Evolutionary conservation across 176 grass and related monocot genomes (phyloP).

Genomic region (Phyllostachys edulis): DNA sequence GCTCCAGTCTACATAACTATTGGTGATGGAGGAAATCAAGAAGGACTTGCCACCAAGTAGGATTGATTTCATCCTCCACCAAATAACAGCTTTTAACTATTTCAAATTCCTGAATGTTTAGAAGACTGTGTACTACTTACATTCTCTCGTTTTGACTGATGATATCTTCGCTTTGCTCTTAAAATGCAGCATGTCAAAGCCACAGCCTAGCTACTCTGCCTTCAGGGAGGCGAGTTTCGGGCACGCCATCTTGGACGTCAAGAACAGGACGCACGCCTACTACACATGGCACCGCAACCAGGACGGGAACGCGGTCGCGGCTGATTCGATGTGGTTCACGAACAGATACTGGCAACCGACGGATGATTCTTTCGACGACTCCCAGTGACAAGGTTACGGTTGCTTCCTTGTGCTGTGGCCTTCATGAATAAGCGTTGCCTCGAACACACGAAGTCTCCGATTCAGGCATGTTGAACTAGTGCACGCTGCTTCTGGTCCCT

Average conservation of each 20-base stretch:
- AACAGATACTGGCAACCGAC: constrained; percentile 68
- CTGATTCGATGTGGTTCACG: constrained; percentile 78
- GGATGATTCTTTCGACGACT: constrained; percentile 44
- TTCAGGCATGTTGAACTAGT: neutral
- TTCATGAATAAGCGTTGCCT: neutral
- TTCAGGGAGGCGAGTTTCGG: constrained; percentile 96
- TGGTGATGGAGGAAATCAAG: constrained; percentile 81
- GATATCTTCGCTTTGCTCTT: neutral
- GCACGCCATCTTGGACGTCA: constrained; percentile 88
- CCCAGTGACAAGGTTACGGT: neutral
- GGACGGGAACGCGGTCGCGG: constrained; percentile 58
- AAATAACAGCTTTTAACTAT: neutral
- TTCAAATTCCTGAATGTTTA: neutral
- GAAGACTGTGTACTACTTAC: neutral
- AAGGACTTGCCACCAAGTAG: constrained; percentile 86
- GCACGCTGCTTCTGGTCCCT: neutral
- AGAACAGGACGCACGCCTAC: constrained; percentile 87
- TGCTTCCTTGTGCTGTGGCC: neutral
- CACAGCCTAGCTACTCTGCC: constrained; percentile 89
- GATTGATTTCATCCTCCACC: neutral
- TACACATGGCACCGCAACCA: constrained; percentile 90
- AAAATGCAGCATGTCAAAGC: constrained; percentile 66
- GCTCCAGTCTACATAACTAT: constrained; percentile 88
- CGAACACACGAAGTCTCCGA: neutral
- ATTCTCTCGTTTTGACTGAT: neutral